Conservation (phyloP, 1,139 yeast species). For the Spathaspora sp. region DNA sequence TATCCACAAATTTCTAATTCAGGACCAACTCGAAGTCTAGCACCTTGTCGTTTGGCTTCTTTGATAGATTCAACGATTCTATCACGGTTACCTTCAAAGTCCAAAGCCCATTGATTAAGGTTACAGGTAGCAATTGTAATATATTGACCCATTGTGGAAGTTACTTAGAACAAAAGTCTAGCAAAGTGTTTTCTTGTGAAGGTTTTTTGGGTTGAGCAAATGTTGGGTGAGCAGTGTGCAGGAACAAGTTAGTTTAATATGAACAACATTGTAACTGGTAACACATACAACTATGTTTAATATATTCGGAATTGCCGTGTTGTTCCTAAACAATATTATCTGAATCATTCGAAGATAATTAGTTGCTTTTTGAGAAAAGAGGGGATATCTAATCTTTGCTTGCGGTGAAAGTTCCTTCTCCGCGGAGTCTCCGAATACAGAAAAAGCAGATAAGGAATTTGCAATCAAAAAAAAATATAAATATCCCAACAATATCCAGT, state of each 20-base stretch:
- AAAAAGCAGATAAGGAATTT: not conserved
- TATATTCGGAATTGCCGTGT: not conserved
- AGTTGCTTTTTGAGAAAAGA: not conserved
- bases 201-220: not conserved
- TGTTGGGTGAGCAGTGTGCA: not conserved
- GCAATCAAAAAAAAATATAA: not conserved
- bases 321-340: not conserved
- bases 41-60: slow-evolving; percentile 73
- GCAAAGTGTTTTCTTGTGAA: not conserved
- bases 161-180: too few species aligned
- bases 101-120: slow-evolving; percentile 98
- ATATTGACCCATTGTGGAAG: slow-evolving; percentile 48
- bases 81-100: slow-evolving; percentile 94
- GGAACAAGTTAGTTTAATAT: too few species aligned
- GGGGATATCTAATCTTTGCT: not conserved
- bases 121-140: slow-evolving; percentile 64
- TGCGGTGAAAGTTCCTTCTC: not conserved
- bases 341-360: too few species aligned
- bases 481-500: not conserved
- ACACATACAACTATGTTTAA: too few species aligned
- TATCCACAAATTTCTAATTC: slow-evolving; percentile 93
- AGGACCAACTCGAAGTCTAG: slow-evolving; percentile 91
- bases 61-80: slow-evolving; percentile 79
- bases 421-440: not conserved
- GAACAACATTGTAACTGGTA: too few species aligned